Conservation (phyloP, 75 land plant genomes). For the Cryptomeria japonica region DNA sequence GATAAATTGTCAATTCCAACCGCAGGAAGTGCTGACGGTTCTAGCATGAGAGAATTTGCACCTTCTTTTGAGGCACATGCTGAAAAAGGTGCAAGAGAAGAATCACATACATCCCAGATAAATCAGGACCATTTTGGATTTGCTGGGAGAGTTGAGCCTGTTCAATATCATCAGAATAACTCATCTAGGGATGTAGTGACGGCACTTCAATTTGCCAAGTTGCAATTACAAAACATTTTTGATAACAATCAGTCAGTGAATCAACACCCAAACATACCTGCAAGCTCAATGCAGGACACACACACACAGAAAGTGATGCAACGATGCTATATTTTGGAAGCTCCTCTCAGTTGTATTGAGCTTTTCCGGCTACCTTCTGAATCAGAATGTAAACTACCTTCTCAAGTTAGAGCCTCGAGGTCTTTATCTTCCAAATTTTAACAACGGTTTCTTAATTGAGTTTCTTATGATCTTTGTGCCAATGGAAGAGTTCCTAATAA, state of each 20-base stretch:
- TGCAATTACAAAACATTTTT: neutral
- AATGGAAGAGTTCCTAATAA: conserved; percentile 4
- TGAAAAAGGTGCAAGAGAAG: conserved; percentile 2
- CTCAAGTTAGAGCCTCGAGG: conserved; percentile 3
- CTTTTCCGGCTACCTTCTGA: conserved; percentile 7
- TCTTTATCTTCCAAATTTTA: neutral
- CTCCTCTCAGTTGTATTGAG: conserved; percentile 12
- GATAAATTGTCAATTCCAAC: neutral
- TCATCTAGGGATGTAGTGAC: neutral
- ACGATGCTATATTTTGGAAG: neutral
- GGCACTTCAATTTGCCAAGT: conserved; percentile 5
- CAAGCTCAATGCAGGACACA: neutral
- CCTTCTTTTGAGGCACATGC: neutral
- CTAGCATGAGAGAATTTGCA: neutral
- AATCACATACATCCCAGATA: conserved; percentile 8
- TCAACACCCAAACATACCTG: neutral
- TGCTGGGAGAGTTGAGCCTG: neutral
- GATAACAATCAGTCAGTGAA: neutral
- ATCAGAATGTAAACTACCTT: neutral
- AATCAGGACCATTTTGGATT: neutral
- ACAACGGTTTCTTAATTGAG: neutral
- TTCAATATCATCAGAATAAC: neutral
- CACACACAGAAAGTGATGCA: neutral
- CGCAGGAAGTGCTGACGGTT: neutral
- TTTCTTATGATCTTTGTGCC: neutral